Conservation (phyloP, 257 asterid genomes). For the Craterostigma plantagineum region DNA sequence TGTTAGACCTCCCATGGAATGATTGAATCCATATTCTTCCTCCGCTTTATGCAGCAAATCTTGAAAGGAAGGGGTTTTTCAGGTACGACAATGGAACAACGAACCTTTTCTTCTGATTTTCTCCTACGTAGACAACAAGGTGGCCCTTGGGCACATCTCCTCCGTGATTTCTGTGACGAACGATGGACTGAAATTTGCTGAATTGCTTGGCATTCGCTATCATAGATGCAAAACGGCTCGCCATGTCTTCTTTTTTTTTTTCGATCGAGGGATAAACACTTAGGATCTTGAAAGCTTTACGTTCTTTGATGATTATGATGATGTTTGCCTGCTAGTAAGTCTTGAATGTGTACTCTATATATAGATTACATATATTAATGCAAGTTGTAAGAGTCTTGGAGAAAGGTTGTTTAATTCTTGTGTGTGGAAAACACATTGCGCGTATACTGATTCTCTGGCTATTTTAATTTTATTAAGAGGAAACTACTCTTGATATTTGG, state of each 20-base stretch:
- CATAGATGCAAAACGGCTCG: slow-evolving; percentile 19
- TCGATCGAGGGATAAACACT: not conserved
- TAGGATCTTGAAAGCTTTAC: not conserved
- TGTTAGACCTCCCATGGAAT: slow-evolving; percentile 27
- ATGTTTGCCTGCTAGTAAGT: not conserved
- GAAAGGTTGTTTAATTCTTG: too few species aligned
- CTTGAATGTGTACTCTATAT: too few species aligned
- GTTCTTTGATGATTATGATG: not conserved
- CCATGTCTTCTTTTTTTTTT: slow-evolving; percentile 12
- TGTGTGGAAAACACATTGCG: too few species aligned
- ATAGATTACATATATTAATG: too few species aligned
- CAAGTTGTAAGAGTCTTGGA: too few species aligned
- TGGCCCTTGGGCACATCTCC: slow-evolving; percentile 31
- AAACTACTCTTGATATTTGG: too few species aligned
- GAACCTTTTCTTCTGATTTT: slow-evolving; percentile 16
- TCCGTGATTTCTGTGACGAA: slow-evolving; percentile 9
- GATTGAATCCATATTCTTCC: slow-evolving; percentile 28
- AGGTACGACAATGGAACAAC: slow-evolving; percentile 35
- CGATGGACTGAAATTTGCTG: slow-evolving; percentile 20
- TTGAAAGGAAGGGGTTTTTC: slow-evolving; percentile 30
- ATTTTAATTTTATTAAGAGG: too few species aligned
- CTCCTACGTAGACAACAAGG: slow-evolving; percentile 24
- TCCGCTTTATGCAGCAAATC: slow-evolving; percentile 24
- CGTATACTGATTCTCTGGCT: too few species aligned
- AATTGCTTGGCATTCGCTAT: slow-evolving; percentile 23